Conservation (phyloP, 768 basidiomycete genomes). For the Strobilomyces dryophilus region DNA sequence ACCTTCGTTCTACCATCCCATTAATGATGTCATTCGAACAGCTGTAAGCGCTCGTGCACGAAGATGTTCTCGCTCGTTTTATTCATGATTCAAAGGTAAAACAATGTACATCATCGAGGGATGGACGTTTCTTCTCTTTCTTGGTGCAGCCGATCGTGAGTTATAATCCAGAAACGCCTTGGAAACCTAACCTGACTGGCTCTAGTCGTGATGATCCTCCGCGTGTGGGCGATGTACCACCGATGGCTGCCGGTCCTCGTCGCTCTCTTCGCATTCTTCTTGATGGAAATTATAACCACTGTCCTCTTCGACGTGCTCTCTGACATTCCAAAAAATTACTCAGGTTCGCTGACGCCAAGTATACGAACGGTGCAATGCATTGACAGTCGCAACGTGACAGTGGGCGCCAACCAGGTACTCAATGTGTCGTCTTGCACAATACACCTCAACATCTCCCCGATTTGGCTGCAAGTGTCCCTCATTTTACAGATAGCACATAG, state of each 20-base stretch:
- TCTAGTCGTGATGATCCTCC: background rate
- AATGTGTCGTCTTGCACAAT: background rate
- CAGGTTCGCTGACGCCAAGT: background rate
- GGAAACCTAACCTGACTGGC: background rate
- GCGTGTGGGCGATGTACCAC: background rate
- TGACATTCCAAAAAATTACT: background rate
- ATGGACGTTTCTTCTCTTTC: background rate
- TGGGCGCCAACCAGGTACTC: background rate
- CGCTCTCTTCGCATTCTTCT: background rate
- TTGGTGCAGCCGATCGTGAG: background rate
- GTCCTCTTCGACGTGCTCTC: background rate
- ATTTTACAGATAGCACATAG: background rate
- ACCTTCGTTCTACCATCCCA: background rate
- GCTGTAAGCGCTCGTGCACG: background rate
- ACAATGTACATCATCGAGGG: background rate
- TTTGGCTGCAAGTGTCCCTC: background rate
- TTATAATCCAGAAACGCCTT: background rate
- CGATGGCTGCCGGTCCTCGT: background rate
- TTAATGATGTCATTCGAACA: background rate
- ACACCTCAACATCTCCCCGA: background rate
- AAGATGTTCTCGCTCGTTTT: background rate
- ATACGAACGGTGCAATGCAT: background rate
- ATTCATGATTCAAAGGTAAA: conserved; percentile 1
- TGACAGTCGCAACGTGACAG: background rate
- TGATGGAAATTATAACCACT: background rate